Conservation (phyloP, 2,329 filamentous ascomycete genomes). For the Coniosporium tulheliwenetii region DNA sequence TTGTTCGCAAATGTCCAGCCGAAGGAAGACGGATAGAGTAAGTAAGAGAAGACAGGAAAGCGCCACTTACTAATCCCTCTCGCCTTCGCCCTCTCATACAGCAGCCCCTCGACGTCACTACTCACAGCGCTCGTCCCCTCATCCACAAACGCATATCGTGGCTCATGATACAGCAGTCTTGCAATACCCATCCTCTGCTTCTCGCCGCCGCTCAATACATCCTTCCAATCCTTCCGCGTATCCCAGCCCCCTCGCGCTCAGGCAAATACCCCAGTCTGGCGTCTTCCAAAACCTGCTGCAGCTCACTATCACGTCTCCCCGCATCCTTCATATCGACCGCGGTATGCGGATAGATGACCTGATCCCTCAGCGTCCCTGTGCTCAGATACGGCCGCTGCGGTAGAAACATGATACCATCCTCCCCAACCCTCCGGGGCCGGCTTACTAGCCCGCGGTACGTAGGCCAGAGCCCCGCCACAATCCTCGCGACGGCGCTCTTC, state of each 20-base stretch:
- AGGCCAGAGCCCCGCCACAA: constrained; percentile 89
- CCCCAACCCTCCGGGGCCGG: constrained; percentile 61
- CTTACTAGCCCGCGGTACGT: constrained; percentile 87
- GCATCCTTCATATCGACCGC: constrained; percentile 85
- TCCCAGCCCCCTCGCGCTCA: constrained; percentile 94
- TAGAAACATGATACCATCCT: constrained; percentile 96
- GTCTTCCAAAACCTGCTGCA: constrained; percentile 65
- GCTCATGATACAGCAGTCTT: constrained; percentile 83
- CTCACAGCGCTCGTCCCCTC: constrained; percentile 92
- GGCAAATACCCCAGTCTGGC: constrained; percentile 80
- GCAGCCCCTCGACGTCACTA: constrained; percentile 79
- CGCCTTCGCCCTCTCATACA: constrained; percentile 89
- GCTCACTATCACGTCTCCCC: constrained; percentile 60
- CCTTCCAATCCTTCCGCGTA: constrained; percentile 95
- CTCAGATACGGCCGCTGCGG: constrained; percentile 87
- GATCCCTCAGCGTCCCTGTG: constrained; percentile 83
- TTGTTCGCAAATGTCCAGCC: not conserved
- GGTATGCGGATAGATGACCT: constrained; percentile 94
- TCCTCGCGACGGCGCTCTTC: constrained; percentile 74
- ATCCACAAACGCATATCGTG: constrained; percentile 84
- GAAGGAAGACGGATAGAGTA: not conserved
- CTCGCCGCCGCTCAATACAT: constrained; percentile 90
- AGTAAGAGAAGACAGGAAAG: not conserved
- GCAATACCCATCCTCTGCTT: constrained; percentile 94
- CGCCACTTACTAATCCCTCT: constrained; percentile 69